These are phyloP conservation scores for Coffea humblotiana DNA, from an alignment of 305 asterid species.

Conservation along the genomic window DNA sequence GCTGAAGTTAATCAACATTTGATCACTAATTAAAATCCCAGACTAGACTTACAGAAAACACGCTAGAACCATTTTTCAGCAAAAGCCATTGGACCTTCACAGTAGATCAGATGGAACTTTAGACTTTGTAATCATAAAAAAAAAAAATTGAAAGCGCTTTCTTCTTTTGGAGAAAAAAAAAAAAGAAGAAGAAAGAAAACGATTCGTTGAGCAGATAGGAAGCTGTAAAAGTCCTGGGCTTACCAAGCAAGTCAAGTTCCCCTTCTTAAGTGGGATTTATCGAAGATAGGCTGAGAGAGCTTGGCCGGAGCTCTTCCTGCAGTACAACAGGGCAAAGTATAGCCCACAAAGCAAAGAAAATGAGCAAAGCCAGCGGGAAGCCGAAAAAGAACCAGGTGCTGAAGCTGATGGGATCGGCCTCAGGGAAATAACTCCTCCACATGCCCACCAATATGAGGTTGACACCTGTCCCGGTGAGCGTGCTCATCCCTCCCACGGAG, in stretches of 20 bases:
- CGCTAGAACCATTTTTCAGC: constrained; percentile 72
- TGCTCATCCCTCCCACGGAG: constrained; percentile 87
- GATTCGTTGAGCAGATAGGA: too few relatives aligned
- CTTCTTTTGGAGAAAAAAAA: too few relatives aligned
- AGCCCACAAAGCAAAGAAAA: constrained; percentile 67
- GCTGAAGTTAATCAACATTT: neutral
- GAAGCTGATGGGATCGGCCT: constrained; percentile 68
- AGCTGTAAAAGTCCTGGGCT: neutral
- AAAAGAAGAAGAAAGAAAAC: too few relatives aligned
- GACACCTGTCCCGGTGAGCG: constrained; percentile 93
- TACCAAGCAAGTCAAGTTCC: constrained; percentile 87
- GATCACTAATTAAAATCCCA: neutral
- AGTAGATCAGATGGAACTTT: neutral
- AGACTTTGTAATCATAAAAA: neutral
- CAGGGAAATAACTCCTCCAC: constrained; percentile 93
- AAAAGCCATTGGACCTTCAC: constrained; percentile 81
- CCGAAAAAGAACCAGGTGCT: constrained; percentile 82
- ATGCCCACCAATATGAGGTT: constrained; percentile 87
- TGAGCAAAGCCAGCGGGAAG: constrained; percentile 59
- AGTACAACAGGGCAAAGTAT: constrained; percentile 62
- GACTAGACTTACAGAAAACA: constrained; percentile 57
- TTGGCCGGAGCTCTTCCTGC: constrained; percentile 46
- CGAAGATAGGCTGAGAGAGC: constrained; percentile 65
- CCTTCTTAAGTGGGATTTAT: constrained; percentile 64
- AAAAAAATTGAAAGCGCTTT: neutral